phyloP scores from a whole-genome alignment of 495 filamentous ascomycete species.

The Penicillium malachiteum region DNA sequence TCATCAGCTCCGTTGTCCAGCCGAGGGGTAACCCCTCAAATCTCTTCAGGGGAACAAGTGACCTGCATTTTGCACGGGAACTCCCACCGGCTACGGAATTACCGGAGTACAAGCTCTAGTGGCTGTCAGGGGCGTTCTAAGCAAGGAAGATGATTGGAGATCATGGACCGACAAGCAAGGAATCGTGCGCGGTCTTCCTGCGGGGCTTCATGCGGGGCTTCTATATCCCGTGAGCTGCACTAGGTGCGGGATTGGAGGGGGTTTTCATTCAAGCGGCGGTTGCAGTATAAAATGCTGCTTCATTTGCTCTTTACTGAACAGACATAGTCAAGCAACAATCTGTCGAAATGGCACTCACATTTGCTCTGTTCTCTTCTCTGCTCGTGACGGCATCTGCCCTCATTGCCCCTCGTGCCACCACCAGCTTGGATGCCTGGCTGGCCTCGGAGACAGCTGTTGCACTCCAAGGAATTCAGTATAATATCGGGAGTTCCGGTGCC shows the following conservation, averaged over 20 bases:
- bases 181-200: not conserved
- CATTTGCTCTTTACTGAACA: not conserved
- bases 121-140: not conserved
- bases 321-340: not conserved
- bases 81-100: not conserved
- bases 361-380: not conserved
- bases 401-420: not conserved
- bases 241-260: too few relatives aligned
- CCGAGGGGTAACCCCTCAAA: not conserved
- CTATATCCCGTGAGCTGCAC: not conserved
- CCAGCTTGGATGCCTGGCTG: conserved; percentile 50
- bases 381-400: not conserved
- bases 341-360: not conserved
- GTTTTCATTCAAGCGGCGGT: not conserved
- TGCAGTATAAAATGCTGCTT: not conserved
- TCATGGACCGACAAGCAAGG: not conserved
- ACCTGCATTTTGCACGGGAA: not conserved
- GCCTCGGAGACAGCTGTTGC: conserved; percentile 51
- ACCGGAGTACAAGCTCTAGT: not conserved
- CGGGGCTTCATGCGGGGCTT: not conserved
- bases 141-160: not conserved
- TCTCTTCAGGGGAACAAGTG: not conserved
- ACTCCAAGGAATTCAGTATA: conserved; percentile 52
- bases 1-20: not conserved
- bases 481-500: conserved; percentile 57